phyloP scores from a whole-genome alignment of 768 basidiomycete genomes.

The Trametes meyenii region DNA sequence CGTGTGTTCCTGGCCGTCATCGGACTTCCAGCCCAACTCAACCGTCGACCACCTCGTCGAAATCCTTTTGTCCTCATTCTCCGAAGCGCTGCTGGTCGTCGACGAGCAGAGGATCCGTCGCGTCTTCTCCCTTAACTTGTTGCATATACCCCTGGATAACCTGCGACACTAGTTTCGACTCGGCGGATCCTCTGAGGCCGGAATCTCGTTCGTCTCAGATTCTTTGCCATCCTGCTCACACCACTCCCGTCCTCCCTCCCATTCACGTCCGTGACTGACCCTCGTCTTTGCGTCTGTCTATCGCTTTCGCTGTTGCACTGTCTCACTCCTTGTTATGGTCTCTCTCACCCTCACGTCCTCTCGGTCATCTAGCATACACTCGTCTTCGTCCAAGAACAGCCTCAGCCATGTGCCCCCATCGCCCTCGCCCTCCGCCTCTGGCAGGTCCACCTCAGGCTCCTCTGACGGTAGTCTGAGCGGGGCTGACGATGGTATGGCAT shows the following conservation, averaged over 20 bases:
- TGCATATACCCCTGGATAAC: slow-evolving; percentile 46
- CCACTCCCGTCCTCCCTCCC: slow-evolving; percentile 28
- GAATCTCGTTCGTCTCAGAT: slow-evolving; percentile 22
- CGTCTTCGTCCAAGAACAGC: slow-evolving; percentile 32
- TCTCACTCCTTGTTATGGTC: slow-evolving; percentile 31
- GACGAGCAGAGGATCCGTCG: slow-evolving; percentile 50
- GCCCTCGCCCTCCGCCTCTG: slow-evolving; percentile 30
- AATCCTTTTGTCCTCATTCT: slow-evolving; percentile 21
- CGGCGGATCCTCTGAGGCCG: slow-evolving; percentile 54
- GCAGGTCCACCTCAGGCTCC: slow-evolving; percentile 27
- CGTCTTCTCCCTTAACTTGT: slow-evolving; percentile 45
- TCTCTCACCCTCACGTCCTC: slow-evolving; percentile 28
- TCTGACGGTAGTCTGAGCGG: slow-evolving; percentile 56
- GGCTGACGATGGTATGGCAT: slow-evolving; percentile 66
- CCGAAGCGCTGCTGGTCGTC: slow-evolving; percentile 23
- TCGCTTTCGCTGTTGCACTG: slow-evolving; percentile 24
- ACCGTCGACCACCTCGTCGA: slow-evolving; percentile 14
- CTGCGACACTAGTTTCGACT: slow-evolving; percentile 45
- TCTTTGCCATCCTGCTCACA: slow-evolving; percentile 22
- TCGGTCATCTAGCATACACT: slow-evolving; percentile 28
- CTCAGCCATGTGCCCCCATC: slow-evolving; percentile 29
- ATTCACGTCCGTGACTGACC: slow-evolving; percentile 19
- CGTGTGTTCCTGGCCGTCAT: not conserved
- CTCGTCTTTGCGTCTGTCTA: not conserved
- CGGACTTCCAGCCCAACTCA: slow-evolving; percentile 17